Conservation (phyloP, 495 filamentous ascomycete species). For the Physcia stellaris region DNA sequence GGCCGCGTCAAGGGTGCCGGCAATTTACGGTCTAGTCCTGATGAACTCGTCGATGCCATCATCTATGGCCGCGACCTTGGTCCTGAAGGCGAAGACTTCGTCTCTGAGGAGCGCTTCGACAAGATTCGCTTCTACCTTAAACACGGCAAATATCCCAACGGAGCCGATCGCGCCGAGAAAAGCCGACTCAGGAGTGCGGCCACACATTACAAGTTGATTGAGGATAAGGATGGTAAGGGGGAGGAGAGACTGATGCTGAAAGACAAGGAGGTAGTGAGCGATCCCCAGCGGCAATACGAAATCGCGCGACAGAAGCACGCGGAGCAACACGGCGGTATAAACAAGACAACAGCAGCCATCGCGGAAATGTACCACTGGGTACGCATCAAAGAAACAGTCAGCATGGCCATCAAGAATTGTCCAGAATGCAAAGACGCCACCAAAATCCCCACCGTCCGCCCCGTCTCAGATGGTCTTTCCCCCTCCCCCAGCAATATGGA, state of each 20-base stretch:
- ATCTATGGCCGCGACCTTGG: slow-evolving; percentile 87
- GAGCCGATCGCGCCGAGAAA: slow-evolving; percentile 91
- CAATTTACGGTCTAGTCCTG: slow-evolving; percentile 66
- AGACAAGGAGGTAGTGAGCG: slow-evolving; percentile 91
- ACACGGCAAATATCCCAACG: slow-evolving; percentile 82
- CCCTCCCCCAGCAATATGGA: not conserved
- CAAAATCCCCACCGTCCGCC: slow-evolving; percentile 32
- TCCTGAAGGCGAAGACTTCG: slow-evolving; percentile 66
- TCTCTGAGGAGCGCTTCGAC: slow-evolving; percentile 94
- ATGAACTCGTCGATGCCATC: slow-evolving; percentile 80
- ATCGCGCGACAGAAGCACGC: slow-evolving; percentile 68
- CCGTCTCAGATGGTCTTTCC: not conserved
- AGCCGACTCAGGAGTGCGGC: slow-evolving; percentile 82
- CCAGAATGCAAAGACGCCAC: slow-evolving; percentile 68
- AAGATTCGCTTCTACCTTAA: slow-evolving; percentile 97
- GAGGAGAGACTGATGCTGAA: slow-evolving; percentile 85
- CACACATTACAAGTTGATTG: slow-evolving; percentile 82
- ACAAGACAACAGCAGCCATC: slow-evolving; percentile 92
- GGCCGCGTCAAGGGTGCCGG: slow-evolving; percentile 82
- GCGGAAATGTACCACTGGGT: slow-evolving; percentile 96
- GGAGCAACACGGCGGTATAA: slow-evolving; percentile 81
- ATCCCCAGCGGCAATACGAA: slow-evolving; percentile 83
- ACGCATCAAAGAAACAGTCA: slow-evolving; percentile 96
- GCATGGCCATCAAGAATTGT: slow-evolving; percentile 85
- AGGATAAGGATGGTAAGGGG: slow-evolving; percentile 30